Evolutionary conservation across 192 early-diverging fungal genomes (phyloP).

Genomic region (Entophlyctis luteolus): DNA sequence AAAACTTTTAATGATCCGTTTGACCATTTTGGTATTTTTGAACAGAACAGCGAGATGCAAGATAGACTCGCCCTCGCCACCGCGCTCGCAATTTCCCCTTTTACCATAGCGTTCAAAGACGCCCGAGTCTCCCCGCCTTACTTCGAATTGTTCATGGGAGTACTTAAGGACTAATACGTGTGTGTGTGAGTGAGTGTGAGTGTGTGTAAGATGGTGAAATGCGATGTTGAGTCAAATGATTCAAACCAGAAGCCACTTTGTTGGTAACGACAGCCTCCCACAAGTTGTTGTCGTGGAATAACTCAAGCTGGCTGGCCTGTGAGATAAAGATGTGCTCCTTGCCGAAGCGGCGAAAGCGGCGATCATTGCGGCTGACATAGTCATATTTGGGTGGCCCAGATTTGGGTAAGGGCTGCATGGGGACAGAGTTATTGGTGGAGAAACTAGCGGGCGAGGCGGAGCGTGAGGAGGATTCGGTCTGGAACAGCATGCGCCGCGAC

Average conservation of each 20-base stretch:
- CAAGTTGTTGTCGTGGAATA: neutral
- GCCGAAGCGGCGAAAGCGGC: too few species aligned
- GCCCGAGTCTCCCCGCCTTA: too few species aligned
- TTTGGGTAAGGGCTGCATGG: too few species aligned
- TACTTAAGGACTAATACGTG: too few species aligned
- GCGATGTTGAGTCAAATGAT: neutral
- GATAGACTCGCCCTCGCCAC: slow-evolving; percentile 11
- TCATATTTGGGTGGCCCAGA: neutral
- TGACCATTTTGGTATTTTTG: neutral
- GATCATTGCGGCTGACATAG: neutral
- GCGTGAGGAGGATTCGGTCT: neutral
- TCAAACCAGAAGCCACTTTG: neutral
- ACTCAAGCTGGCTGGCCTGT: too few species aligned
- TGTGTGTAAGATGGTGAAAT: neutral
- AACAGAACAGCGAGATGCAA: slow-evolving; percentile 3
- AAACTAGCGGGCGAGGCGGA: neutral
- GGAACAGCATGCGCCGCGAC: neutral
- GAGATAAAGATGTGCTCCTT: too few species aligned
- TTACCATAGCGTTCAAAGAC: too few species aligned
- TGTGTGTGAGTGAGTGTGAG: too few species aligned
- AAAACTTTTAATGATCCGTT: neutral
- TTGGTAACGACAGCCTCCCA: slow-evolving; percentile 6
- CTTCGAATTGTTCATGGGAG: too few species aligned
- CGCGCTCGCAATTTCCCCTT: slow-evolving; percentile 11
- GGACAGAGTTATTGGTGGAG: neutral